phyloP scores from a whole-genome alignment of 2,329 filamentous ascomycete species.

The Didymella exigua region DNA sequence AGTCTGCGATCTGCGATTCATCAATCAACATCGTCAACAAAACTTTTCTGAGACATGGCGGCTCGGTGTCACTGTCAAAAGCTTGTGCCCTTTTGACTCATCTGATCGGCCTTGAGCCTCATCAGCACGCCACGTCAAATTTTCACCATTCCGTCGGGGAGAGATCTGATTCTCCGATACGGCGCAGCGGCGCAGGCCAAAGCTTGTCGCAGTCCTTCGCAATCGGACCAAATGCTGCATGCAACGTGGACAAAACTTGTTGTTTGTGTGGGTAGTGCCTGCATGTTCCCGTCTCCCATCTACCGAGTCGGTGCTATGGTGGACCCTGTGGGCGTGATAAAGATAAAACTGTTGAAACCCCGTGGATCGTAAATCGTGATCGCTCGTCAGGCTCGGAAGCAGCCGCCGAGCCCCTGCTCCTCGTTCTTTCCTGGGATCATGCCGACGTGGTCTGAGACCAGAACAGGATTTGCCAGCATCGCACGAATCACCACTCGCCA shows the following conservation, averaged over 20 bases:
- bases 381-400: conserved; percentile 7
- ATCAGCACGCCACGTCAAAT: conserved; percentile 7
- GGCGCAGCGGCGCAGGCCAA: neutral
- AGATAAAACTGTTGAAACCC: conserved; percentile 4
- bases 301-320: conserved; percentile 7
- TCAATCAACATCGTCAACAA: conserved; percentile 1
- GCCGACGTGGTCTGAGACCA: conserved; percentile 29
- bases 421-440: conserved; percentile 13
- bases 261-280: conserved; percentile 2
- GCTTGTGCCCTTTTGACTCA: conserved; percentile 2
- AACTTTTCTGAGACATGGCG: neutral
- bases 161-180: conserved; percentile 7
- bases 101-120: conserved; percentile 5
- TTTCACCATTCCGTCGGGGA: conserved; percentile 11
- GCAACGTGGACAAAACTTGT: conserved; percentile 2
- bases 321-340: conserved; percentile 10
- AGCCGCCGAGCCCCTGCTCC: conserved; percentile 12
- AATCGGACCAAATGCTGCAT: neutral
- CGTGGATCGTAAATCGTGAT: conserved; percentile 10
- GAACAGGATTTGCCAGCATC: conserved; percentile 19
- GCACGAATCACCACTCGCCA: conserved; percentile 20
- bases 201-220: neutral
- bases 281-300: conserved; percentile 1
- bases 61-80: neutral
- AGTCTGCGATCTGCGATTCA: neutral